These are phyloP conservation scores for Lathyrus aphaca DNA, from an alignment of 306 rosid genomes.

Conservation along the genomic window DNA sequence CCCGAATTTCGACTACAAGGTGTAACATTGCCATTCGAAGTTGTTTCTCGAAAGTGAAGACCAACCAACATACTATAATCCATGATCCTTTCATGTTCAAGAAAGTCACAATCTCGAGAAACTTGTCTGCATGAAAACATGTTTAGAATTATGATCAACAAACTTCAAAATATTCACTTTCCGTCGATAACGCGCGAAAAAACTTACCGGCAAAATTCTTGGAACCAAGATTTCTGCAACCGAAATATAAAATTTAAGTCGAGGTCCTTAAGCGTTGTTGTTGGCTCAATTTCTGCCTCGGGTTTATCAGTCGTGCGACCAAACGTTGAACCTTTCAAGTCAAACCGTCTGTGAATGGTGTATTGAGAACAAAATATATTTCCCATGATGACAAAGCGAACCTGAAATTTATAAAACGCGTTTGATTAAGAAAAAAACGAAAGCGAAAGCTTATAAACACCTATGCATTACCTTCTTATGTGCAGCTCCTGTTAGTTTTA, in stretches of 20 bases:
- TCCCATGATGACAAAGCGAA: slow-evolving; percentile 96
- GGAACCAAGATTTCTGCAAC: slow-evolving; percentile 79
- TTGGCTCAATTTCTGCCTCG: slow-evolving; percentile 72
- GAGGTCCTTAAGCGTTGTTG: slow-evolving; percentile 92
- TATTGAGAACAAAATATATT: slow-evolving; percentile 80
- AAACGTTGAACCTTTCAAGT: slow-evolving; percentile 89
- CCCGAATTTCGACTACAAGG: slow-evolving; percentile 41
- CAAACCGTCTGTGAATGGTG: slow-evolving; percentile 79
- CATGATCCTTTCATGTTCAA: slow-evolving; percentile 94
- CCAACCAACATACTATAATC: slow-evolving; percentile 96
- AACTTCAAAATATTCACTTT: slow-evolving; percentile 15
- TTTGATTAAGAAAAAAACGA: slow-evolving; percentile 16
- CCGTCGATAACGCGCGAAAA: not conserved
- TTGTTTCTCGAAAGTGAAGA: slow-evolving; percentile 76
- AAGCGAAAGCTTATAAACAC: slow-evolving; percentile 12
- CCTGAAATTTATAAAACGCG: slow-evolving; percentile 52
- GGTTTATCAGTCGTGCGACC: slow-evolving; percentile 88
- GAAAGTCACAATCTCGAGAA: slow-evolving; percentile 88
- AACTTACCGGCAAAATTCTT: slow-evolving; percentile 79
- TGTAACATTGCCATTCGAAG: slow-evolving; percentile 41
- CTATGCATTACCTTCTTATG: slow-evolving; percentile 79
- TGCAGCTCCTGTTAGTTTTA: slow-evolving; percentile 67
- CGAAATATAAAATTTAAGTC: slow-evolving; percentile 85
- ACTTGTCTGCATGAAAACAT: slow-evolving; percentile 76
- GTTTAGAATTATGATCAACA: slow-evolving; percentile 13